phyloP scores from a whole-genome alignment of 345 rosid genomes.

The Moringa oleifera region DNA sequence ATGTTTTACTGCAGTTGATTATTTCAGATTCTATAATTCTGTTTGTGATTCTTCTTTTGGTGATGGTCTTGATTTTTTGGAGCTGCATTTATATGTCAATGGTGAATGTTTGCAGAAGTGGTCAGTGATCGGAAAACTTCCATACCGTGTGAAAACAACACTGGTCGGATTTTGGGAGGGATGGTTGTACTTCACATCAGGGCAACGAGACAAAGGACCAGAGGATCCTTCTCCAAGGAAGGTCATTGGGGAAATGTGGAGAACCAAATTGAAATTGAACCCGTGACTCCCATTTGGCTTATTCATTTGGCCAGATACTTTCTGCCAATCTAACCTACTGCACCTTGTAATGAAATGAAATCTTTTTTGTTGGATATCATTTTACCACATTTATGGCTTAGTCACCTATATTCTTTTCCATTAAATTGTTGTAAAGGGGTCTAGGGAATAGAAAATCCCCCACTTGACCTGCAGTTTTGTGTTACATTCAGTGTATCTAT shows the following conservation, averaged over 20 bases:
- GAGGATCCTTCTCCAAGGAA: slow-evolving; percentile 77
- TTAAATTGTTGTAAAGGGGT: not conserved
- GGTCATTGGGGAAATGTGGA: slow-evolving; percentile 86
- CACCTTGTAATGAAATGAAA: not conserved
- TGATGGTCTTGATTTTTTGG: not conserved
- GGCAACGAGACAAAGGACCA: slow-evolving; percentile 93
- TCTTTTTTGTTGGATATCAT: not conserved
- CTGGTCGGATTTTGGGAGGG: slow-evolving; percentile 86
- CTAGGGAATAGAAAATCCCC: not conserved
- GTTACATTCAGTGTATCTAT: not conserved
- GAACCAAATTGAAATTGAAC: slow-evolving; percentile 68
- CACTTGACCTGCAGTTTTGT: not conserved
- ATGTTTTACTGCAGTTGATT: no score
- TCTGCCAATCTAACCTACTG: slow-evolving; percentile 2
- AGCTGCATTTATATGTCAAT: not conserved
- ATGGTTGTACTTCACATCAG: slow-evolving; percentile 84
- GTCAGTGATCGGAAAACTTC: slow-evolving; percentile 84
- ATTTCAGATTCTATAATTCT: not conserved
- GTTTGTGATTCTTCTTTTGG: not conserved
- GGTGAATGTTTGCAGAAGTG: slow-evolving; percentile 49
- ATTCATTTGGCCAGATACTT: slow-evolving; percentile 13
- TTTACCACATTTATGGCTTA: not conserved
- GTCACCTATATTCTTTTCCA: not conserved
- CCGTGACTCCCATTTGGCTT: slow-evolving; percentile 18
- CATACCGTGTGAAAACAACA: slow-evolving; percentile 90